Conservation (phyloP, 2,329 filamentous ascomycete species). For the Sphaerulina populicola region DNA sequence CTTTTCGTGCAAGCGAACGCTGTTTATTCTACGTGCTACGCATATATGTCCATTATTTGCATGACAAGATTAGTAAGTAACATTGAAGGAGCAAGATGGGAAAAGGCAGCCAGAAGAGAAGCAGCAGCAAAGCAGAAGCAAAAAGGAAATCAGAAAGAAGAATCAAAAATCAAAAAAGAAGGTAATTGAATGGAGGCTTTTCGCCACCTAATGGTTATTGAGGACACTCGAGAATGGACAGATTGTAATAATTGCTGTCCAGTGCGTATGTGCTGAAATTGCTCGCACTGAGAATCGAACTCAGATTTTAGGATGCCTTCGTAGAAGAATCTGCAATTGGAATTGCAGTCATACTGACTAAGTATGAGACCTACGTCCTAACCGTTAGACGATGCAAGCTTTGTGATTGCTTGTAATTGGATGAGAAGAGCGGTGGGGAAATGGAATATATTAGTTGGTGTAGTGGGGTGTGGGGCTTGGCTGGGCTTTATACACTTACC, state of each 20-base stretch:
- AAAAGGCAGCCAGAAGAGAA: no score
- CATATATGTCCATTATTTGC: no score
- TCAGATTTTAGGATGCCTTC: constrained; percentile 20
- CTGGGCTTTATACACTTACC: no score
- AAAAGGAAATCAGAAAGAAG: not conserved
- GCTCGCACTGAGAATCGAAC: constrained; percentile 17
- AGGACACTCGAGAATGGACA: not conserved
- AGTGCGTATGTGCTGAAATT: not conserved
- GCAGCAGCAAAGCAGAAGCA: no score
- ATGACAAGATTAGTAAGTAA: no score
- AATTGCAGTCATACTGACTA: constrained; percentile 7
- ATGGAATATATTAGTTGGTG: no score
- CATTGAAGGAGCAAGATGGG: no score
- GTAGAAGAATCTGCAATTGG: constrained; percentile 10
- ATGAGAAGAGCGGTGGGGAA: no score
- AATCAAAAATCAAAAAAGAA: not conserved
- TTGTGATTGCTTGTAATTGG: not conserved
- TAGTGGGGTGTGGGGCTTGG: no score
- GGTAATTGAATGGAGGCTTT: constrained; percentile 1
- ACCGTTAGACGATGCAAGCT: constrained; percentile 8
- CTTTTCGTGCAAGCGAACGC: no score
- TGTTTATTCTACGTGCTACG: no score
- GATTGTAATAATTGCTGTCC: not conserved
- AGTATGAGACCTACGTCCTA: constrained; percentile 17
- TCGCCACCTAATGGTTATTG: constrained; percentile 2